Evolutionary conservation across 192 early-diverging fungal species (phyloP).

Genomic region (Linderina pennispora): DNA sequence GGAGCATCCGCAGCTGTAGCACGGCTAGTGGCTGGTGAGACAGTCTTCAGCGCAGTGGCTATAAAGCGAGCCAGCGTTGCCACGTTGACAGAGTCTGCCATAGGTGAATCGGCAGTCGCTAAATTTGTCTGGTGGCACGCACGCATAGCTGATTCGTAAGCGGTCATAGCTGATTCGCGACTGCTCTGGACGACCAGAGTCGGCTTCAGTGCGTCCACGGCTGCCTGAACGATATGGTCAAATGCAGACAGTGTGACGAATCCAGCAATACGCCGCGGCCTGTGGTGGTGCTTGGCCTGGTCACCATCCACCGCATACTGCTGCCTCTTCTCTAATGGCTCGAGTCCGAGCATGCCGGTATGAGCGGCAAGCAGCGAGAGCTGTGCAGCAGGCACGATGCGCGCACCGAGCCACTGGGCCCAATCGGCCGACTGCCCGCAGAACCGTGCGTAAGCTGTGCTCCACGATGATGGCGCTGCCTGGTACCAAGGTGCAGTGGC

Average conservation of each 20-base stretch:
- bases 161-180: slow-evolving; percentile 12
- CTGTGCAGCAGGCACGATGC: slow-evolving; percentile 4
- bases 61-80: slow-evolving; percentile 32
- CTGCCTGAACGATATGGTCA: slow-evolving; percentile 41
- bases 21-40: slow-evolving; percentile 1
- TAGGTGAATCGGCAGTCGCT: not conserved
- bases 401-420: slow-evolving; percentile 37
- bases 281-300: not conserved
- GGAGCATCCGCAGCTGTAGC: not conserved
- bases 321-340: slow-evolving; percentile 13
- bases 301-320: slow-evolving; percentile 3
- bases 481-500: not conserved
- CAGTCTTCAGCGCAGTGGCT: slow-evolving; percentile 14
- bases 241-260: slow-evolving; percentile 42
- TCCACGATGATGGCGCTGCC: slow-evolving; percentile 18
- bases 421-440: slow-evolving; percentile 28
- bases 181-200: slow-evolving; percentile 7
- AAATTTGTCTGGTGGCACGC: slow-evolving; percentile 5
- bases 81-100: slow-evolving; percentile 19
- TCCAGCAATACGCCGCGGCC: slow-evolving; percentile 21
- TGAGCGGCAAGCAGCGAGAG: slow-evolving; percentile 11
- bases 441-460: slow-evolving; percentile 28
- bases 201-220: slow-evolving; percentile 24
- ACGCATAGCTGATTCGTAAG: slow-evolving; percentile 17
- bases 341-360: slow-evolving; percentile 23